These are phyloP conservation scores for Penicillium desertorum DNA, from an alignment of 495 filamentous ascomycete genomes.

Conservation along the genomic window DNA sequence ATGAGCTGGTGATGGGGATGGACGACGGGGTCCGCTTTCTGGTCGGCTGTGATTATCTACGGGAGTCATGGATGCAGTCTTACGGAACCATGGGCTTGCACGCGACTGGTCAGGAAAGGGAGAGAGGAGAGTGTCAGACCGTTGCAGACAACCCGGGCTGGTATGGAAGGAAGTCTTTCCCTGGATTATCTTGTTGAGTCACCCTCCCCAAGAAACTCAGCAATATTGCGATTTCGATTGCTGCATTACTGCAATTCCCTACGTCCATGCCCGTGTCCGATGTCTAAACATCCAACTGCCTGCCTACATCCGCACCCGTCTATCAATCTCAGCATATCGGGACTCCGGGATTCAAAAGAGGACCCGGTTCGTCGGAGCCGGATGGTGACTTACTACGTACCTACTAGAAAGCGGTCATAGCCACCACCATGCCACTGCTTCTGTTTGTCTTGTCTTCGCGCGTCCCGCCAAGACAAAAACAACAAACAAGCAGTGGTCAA, in stretches of 20 bases:
- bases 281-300: not conserved
- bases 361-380: slow-evolving; percentile 8
- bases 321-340: not conserved
- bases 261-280: not conserved
- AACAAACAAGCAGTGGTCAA: slow-evolving; percentile 9
- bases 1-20: not conserved
- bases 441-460: not conserved
- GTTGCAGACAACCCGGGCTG: slow-evolving; percentile 1
- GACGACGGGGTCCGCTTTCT: not conserved
- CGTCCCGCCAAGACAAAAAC: not conserved
- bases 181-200: not conserved
- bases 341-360: slow-evolving; percentile 11
- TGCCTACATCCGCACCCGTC: not conserved
- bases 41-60: not conserved
- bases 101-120: not conserved
- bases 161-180: not conserved
- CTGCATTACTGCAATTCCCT: not conserved
- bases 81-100: slow-evolving; percentile 5
- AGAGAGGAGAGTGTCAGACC: not conserved
- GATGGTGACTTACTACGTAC: not conserved
- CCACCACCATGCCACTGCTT: not conserved
- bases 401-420: slow-evolving; percentile 7
- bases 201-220: not conserved
- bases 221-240: not conserved
- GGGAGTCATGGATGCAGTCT: not conserved